Conservation (phyloP, 257 asterid species). For the Penstemon newberryi region DNA sequence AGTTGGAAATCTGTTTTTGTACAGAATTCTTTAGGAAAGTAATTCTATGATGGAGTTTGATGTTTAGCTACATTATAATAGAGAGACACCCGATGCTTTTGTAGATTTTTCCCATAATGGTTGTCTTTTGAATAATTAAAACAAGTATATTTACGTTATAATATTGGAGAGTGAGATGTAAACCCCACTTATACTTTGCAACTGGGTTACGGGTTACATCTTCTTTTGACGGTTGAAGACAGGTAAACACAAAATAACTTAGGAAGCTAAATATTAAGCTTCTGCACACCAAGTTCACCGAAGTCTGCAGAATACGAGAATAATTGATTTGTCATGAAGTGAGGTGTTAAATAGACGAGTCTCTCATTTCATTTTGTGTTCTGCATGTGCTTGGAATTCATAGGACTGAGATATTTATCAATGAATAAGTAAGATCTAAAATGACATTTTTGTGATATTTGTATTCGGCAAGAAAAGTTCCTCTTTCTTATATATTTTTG, state of each 20-base stretch:
- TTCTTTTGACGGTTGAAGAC: slow-evolving; percentile 10
- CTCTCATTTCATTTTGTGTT: slow-evolving; percentile 1
- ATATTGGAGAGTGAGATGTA: neutral
- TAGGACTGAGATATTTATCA: neutral
- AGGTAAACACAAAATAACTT: neutral
- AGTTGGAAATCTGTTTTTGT: neutral
- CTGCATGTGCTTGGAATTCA: neutral
- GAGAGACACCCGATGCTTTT: neutral
- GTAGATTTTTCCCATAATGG: neutral
- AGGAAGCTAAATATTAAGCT: neutral
- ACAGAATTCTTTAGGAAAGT: neutral
- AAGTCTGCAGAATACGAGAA: neutral
- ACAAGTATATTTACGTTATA: neutral
- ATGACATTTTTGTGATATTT: slow-evolving; percentile 4
- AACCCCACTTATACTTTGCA: neutral
- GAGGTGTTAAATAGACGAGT: neutral
- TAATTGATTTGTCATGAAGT: neutral
- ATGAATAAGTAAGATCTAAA: neutral
- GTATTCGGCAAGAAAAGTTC: neutral
- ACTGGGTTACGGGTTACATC: neutral
- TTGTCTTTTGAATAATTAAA: neutral
- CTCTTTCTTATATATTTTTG: neutral
- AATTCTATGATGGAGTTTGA: neutral
- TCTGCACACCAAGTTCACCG: too few species aligned
- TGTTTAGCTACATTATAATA: slow-evolving; percentile 1